Evolutionary conservation across 2,329 filamentous ascomycete genomes (phyloP).

Genomic region (Neonectria punicea): DNA sequence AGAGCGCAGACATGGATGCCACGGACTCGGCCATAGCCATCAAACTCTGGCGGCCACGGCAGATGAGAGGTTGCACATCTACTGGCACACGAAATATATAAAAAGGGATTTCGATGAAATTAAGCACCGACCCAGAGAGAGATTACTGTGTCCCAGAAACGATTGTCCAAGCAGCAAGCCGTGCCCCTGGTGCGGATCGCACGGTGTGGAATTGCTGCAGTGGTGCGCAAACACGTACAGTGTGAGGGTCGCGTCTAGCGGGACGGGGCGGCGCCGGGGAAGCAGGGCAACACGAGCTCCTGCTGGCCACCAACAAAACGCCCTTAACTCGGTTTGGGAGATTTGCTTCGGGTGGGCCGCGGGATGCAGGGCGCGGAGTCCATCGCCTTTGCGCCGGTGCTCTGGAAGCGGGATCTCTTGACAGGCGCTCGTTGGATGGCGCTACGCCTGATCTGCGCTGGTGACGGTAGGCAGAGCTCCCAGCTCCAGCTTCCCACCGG

Average conservation of each 20-base stretch:
- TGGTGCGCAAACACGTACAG: constrained; percentile 39
- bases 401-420: constrained; percentile 47
- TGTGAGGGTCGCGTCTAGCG: constrained; percentile 26
- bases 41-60: constrained; percentile 29
- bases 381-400: constrained; percentile 43
- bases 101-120: constrained; percentile 44
- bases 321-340: constrained; percentile 34
- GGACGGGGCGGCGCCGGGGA: constrained; percentile 17
- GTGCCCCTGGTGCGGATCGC: constrained; percentile 32
- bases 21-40: constrained; percentile 34
- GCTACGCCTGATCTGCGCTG: constrained; percentile 42
- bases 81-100: constrained; percentile 26
- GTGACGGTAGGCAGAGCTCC: constrained; percentile 24
- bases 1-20: constrained; percentile 39
- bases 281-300: constrained; percentile 30
- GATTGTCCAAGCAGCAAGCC: constrained; percentile 33
- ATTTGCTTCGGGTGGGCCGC: constrained; percentile 39
- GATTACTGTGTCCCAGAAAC: constrained; percentile 41
- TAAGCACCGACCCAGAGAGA: constrained; percentile 38
- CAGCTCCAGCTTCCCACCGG: constrained; percentile 21
- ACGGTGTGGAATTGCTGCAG: constrained; percentile 21
- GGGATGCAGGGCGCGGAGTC: constrained; percentile 38
- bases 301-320: constrained; percentile 26
- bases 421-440: constrained; percentile 40
- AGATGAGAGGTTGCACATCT: constrained; percentile 28